Evolutionary conservation across 345 rosid species (phyloP).

Genomic region (Murraya koenigii): DNA sequence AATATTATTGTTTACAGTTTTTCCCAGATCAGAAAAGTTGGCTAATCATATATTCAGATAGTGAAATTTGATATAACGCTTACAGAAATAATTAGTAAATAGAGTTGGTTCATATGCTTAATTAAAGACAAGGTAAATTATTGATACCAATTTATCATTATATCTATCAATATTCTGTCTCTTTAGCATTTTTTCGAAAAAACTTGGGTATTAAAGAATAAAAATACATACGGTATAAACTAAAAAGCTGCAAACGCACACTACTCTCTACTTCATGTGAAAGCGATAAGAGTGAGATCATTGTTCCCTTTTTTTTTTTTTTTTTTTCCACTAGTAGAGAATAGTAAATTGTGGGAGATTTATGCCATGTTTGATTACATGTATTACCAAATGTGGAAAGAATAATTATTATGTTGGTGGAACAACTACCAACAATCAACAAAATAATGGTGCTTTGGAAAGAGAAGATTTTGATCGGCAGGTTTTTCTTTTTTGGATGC

Average conservation of each 20-base stretch:
- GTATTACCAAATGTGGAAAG: not conserved
- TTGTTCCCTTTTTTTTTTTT: not conserved
- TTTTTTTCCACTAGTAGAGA: not conserved
- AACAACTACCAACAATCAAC: not conserved
- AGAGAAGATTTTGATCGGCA: too few relatives aligned
- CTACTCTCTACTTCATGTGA: not conserved
- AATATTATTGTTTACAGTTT: not conserved
- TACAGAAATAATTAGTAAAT: too few relatives aligned
- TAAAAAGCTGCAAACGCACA: not conserved
- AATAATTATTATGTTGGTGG: not conserved
- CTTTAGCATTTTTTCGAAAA: too few relatives aligned
- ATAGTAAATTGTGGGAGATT: not conserved
- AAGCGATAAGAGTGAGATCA: not conserved
- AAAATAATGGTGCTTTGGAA: not conserved
- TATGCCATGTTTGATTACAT: not conserved
- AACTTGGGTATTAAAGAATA: not conserved
- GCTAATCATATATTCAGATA: too few relatives aligned
- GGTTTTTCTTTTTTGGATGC: too few relatives aligned
- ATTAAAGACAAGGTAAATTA: too few relatives aligned
- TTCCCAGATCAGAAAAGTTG: constrained; percentile 21
- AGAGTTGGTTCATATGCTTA: not conserved
- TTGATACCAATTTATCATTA: too few relatives aligned
- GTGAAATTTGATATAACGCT: too few relatives aligned
- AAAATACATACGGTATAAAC: not conserved
- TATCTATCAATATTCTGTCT: too few relatives aligned